Base-by-base conservation (phyloP, 2,329 filamentous ascomycete genomes). In the Metarhizium rileyi region DNA sequence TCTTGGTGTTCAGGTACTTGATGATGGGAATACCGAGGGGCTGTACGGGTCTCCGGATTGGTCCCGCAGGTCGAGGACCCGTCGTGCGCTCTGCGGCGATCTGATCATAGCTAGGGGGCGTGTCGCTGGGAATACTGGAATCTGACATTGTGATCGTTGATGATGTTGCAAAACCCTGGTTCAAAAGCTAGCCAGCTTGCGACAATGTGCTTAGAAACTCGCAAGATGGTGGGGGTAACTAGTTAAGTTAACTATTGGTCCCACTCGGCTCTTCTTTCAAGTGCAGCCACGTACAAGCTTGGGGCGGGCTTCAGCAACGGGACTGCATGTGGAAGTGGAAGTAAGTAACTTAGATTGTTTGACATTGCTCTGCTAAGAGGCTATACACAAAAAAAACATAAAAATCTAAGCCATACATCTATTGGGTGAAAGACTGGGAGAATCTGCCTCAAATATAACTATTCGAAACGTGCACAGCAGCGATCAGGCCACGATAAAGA, bases 11-110 rank as follows among this genome's bases (percentile, higher is more conserved):
- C 55, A 98, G 79, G 60, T 84, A 75, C 59, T 79, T 80, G 52
- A 98, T 73, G 50, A 90, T 83, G 16, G 91, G 90, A 18, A 97
- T 76, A 53, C 88, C 78, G 53, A 97, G 79, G 1, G 87, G 86
- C 41, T 79, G 73, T 7, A 81, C 80, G 14, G 74, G 74, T 49
- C 72, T 72, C 48, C 68, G 70, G 46, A 68, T 57, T n/a, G 70
- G 68, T 45, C 52, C 61, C 51, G 46, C 51, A 36, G 56, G 60
- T 12, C 58, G 62, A 35, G 57, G 50, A 45, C 61, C 51, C 12
- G 48, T 49, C 33, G 56, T 57, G 47, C 73, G 71, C 44, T 71
- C 66, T 25, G 65, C 58, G 33, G 67, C 62, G 9, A 69, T 63
- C 49, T 70, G 64, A 41, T 66, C 62, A 61, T 78, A 75, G 50